These are phyloP conservation scores for Trichosporon inkin DNA, from an alignment of 1,284 basidiomycete genomes.

Conservation along the genomic window DNA sequence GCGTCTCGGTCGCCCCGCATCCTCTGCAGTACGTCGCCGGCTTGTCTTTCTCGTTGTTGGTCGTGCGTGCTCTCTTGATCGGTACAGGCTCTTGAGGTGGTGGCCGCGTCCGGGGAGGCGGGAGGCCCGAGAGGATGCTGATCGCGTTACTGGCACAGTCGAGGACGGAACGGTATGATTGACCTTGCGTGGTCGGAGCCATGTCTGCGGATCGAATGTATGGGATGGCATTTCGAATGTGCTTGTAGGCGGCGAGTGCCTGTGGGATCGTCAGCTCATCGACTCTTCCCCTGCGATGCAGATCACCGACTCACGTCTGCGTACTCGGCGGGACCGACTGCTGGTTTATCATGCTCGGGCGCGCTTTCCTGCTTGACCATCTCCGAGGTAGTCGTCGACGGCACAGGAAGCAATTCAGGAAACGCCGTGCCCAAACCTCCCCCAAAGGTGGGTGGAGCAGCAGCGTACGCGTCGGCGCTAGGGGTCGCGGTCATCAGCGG, in stretches of 20 bases:
- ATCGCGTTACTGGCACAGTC: conserved; percentile 30
- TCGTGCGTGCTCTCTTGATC: conserved; percentile 15
- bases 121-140: conserved; percentile 27
- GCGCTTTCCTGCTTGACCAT: conserved; percentile 1
- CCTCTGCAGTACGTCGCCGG: conserved; percentile 40
- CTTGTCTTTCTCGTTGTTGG: conserved; percentile 26
- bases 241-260: conserved; percentile 30
- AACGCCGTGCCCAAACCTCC: conserved; percentile 17
- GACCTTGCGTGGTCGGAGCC: conserved; percentile 12
- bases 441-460: conserved; percentile 10
- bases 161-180: conserved; percentile 31
- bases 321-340: conserved; percentile 30
- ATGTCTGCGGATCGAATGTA: conserved; percentile 26
- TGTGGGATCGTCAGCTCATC: conserved; percentile 12
- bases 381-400: conserved; percentile 2
- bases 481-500: conserved; percentile 10
- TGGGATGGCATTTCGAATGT: conserved; percentile 29
- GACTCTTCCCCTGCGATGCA: not conserved
- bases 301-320: conserved; percentile 29
- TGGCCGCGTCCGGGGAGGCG: not conserved
- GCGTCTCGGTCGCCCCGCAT: conserved; percentile 49
- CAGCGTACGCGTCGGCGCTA: not conserved
- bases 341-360: conserved; percentile 1
- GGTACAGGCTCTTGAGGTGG: conserved; percentile 1
- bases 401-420: conserved; percentile 14